Conservation (phyloP, 495 filamentous ascomycete species). For the Aspergillus funiculosus region DNA sequence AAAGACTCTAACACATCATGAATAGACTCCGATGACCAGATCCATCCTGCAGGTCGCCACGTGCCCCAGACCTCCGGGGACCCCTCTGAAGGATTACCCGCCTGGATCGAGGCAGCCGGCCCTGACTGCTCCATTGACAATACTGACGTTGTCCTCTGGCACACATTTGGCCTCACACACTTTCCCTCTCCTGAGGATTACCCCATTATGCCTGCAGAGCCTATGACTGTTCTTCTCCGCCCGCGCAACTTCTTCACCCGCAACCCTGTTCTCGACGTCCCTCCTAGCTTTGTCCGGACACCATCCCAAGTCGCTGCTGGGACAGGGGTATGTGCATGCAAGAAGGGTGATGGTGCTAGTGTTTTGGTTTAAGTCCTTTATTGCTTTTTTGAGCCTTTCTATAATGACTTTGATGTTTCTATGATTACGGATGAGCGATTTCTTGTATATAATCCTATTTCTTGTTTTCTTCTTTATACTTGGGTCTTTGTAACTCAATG, state of each 20-base stretch:
- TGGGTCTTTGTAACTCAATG: too few relatives aligned
- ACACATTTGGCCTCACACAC: conserved; percentile 91
- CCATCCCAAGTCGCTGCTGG: conserved; percentile 62
- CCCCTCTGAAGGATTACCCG: conserved; percentile 68
- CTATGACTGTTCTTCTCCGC: conserved; percentile 75
- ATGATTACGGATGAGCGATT: too few relatives aligned
- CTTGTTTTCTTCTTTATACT: conserved; percentile 3
- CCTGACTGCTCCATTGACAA: conserved; percentile 70
- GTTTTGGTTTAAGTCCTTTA: conserved; percentile 29
- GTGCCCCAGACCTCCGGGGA: conserved; percentile 90
- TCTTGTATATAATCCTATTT: neutral
- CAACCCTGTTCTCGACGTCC: conserved; percentile 85
- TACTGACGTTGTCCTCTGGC: conserved; percentile 89
- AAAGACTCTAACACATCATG: neutral
- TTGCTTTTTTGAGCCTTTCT: neutral
- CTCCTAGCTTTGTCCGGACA: conserved; percentile 67
- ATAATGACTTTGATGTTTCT: neutral
- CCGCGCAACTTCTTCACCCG: conserved; percentile 83
- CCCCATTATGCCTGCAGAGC: conserved; percentile 91
- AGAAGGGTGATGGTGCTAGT: conserved; percentile 42
- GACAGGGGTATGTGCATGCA: conserved; percentile 38
- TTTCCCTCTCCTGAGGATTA: conserved; percentile 92
- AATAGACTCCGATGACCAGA: conserved; percentile 73
- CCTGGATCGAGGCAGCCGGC: conserved; percentile 69
- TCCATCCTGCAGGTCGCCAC: conserved; percentile 88